Conservation (phyloP, 345 rosid genomes). For the Brassica carinata region DNA sequence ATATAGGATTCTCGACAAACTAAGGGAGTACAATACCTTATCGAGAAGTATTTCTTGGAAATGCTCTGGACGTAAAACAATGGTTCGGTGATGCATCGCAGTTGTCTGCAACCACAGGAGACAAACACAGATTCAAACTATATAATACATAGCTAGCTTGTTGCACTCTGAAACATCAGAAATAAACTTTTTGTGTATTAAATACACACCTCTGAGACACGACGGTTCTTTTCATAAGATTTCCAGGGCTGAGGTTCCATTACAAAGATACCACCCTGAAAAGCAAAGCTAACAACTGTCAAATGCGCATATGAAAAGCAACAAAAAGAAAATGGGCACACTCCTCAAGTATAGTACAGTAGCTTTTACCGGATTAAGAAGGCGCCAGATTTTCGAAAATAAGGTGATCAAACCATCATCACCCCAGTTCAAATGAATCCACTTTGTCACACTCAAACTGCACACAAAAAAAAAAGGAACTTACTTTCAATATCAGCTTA, state of each 20-base stretch:
- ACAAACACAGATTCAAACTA: slow-evolving; percentile 22
- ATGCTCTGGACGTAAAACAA: slow-evolving; percentile 53
- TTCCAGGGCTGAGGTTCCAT: slow-evolving; percentile 99
- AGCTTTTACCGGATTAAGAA: slow-evolving; percentile 66
- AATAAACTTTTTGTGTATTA: neutral
- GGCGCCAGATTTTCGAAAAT: slow-evolving; percentile 77
- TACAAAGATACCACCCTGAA: slow-evolving; percentile 84
- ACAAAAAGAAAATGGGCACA: neutral
- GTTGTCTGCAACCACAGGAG: slow-evolving; percentile 61
- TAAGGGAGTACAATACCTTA: slow-evolving; percentile 53
- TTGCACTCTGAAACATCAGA: neutral
- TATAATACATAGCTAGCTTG: neutral
- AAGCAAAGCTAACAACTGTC: slow-evolving; percentile 8
- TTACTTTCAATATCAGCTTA: neutral
- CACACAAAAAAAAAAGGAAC: slow-evolving; percentile 23
- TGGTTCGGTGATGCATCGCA: slow-evolving; percentile 53
- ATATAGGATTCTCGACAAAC: neutral
- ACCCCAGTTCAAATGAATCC: slow-evolving; percentile 99
- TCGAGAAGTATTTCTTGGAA: slow-evolving; percentile 89
- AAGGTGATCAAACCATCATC: slow-evolving; percentile 83
- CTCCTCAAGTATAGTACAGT: neutral
- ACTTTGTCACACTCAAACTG: slow-evolving; percentile 95
- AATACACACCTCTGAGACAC: slow-evolving; percentile 69
- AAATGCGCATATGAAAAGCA: neutral
- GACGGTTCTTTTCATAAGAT: slow-evolving; percentile 81